These are phyloP conservation scores for Glycine latifolia DNA, from an alignment of 306 rosid species.

Conservation along the genomic window DNA sequence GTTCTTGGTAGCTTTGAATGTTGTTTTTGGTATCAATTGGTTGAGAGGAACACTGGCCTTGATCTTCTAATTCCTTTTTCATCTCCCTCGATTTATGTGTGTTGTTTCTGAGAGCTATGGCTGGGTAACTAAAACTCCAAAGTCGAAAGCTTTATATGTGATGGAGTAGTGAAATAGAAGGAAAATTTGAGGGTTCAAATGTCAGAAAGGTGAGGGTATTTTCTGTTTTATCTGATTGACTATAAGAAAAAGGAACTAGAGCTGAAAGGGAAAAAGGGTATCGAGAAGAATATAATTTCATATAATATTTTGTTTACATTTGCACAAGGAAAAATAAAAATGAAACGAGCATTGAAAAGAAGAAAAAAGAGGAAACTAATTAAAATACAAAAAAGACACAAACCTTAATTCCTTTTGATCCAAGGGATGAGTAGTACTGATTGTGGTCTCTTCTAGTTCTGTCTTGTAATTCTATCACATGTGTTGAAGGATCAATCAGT, in stretches of 20 bases:
- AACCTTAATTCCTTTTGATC: no score
- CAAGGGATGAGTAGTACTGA: background rate
- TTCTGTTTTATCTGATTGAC: constrained; percentile 39
- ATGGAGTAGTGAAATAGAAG: constrained; percentile 1
- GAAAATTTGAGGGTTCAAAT: background rate
- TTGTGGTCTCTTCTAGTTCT: constrained; percentile 33
- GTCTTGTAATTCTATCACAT: constrained; percentile 12
- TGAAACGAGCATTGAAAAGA: background rate
- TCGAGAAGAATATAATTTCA: constrained; percentile 17
- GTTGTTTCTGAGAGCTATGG: background rate
- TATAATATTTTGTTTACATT: background rate
- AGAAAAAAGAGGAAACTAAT: background rate
- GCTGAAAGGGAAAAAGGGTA: constrained; percentile 36
- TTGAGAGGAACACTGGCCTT: constrained; percentile 75
- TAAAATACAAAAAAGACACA: background rate
- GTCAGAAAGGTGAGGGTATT: constrained; percentile 40
- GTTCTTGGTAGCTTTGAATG: constrained; percentile 72
- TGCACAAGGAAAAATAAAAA: background rate
- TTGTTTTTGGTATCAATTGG: constrained; percentile 49
- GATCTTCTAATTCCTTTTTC: constrained; percentile 63
- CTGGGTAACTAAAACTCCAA: no score
- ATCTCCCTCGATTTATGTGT: constrained; percentile 42
- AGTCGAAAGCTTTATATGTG: no score
- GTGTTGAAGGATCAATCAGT: constrained; percentile 10
- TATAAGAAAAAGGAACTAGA: no score